Evolutionary conservation across 257 asterid species (phyloP).

Genomic region (Apocynum venetum): DNA sequence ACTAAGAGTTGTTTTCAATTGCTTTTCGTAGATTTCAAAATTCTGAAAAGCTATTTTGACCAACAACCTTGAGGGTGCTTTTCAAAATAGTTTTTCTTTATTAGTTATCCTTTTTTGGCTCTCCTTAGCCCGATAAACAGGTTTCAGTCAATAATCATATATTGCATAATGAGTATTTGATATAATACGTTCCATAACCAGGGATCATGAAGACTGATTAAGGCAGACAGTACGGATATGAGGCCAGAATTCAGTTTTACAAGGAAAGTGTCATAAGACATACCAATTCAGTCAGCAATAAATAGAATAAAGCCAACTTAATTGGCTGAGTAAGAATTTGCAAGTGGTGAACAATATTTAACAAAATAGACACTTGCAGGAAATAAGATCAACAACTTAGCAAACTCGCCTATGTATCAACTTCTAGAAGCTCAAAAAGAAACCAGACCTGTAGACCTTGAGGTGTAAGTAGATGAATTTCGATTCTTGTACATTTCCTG

Average conservation of each 20-base stretch:
- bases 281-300: too few species aligned
- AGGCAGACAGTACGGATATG: neutral
- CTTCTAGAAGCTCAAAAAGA: conserved; percentile 14
- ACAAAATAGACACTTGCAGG: neutral
- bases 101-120: too few species aligned
- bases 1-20: too few species aligned
- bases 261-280: neutral
- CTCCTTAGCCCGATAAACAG: too few species aligned
- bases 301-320: neutral
- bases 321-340: neutral
- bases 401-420: neutral
- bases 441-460: conserved; percentile 82
- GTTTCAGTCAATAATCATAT: too few species aligned
- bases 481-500: conserved; percentile 95
- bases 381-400: conserved; percentile 6
- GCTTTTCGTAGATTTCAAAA: too few species aligned
- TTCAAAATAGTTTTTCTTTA: too few species aligned
- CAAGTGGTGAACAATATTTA: neutral
- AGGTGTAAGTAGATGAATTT: conserved; percentile 77
- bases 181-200: too few species aligned
- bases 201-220: neutral
- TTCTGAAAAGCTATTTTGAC: too few species aligned
- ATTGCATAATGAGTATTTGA: too few species aligned
- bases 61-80: too few species aligned
- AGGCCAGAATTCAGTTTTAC: too few species aligned